Evolutionary conservation across 1,139 yeast species (phyloP), one percentile per base, ranked within the genome.

Genomic region (Debaryomyces sp.): DNA sequence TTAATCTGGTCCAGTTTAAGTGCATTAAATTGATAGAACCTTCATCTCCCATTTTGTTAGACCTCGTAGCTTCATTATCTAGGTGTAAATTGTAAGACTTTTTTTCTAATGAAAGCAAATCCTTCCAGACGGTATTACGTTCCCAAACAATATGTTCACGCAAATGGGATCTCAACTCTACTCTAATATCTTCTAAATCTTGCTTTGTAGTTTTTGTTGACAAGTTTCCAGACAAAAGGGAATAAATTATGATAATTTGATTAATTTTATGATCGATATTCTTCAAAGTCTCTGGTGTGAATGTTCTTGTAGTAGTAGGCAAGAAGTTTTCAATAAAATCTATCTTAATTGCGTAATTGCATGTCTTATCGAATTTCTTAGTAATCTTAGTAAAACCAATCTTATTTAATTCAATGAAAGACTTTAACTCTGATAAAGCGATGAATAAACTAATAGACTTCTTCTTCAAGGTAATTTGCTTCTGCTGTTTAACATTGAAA

Each of bases 121-220:
- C 97, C 61, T 94, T 86, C 98, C 98, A 92, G 22, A 92, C 97
- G 0, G 97, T 92, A 66, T 90, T 90, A 65, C 98, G 80, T 68
- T 91, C 97, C 96, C 96, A 92, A 15, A 91, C 96, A 44, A 92
- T 89, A 66, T 91, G 96, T 60, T 92, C 98, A 51, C 97, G 78
- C 53, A 92, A 71, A 58, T 89, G 89, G 13, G 89, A 77, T 53
- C 86, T 80, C 52, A 92, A 77, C 59, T 89, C 95, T 32, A 80
- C 76, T 50, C 78, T 81, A 22, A 94, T 88, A 41, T 69, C 64
- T n/a, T 78, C 82, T 43, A 77, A 61, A 49, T 79, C 73, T 41
- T 59, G 60, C 6, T 45, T 44, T 7, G 75, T 61, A 41, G 71
- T 66, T 38, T 63, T 61, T 6, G 62, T 35, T 27, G 60, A 61